Base-by-base conservation (phyloP, 192 early-diverging fungal genomes). In the Jimgerdemannia lactiflua region DNA sequence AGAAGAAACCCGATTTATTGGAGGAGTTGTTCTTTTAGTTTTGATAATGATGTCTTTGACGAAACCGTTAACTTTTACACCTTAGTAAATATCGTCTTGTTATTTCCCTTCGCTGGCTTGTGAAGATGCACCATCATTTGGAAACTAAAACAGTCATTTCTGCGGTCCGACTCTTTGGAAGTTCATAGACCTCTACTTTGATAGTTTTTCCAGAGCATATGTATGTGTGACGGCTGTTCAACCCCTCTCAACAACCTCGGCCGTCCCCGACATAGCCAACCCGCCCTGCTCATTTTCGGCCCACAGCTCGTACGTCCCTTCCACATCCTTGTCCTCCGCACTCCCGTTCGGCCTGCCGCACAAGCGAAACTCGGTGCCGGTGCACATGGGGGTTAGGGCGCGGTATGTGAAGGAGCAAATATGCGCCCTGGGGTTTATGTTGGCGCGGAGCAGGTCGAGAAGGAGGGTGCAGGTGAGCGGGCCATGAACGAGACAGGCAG, bases 381-480 rank as follows among this genome's bases (percentile, higher is more conserved):
- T 89, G 75, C 88, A 87, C 63, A 94, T 75, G 0, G 94, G 93
- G 42, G 85, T 90, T 10, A 93, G 64, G 9, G 93, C 92, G 1
- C 91, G 86, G 75, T 95, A 94, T 29, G 80, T 78, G 72, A 93
- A 95, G 66, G 85, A 84, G 64, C 79, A 82, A n/a, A 93, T 86
- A 4, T 75, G 67, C 4, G 82, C 78, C 8, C 8, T 39, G 43
- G n/a, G 10, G 59, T 63, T 7, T 43, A 89, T 82, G 67, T 88
- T 78, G 11, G 78, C 73, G 18, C 89, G 84, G 10, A 93, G 73
- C 42, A 91, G 79, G 74, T 94, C 88, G 18, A 96, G 80, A 66
- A 96, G 85, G 43, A 92, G 80, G 4, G 94, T 95, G 42, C 89
- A 86, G 4, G 92, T 92, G 64, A 96, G 80, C n/a, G 95, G 95